Evolutionary conservation across 2,329 filamentous ascomycete species (phyloP), one percentile per base, ranked within the genome.

Genomic region (Fusarium sp.): DNA sequence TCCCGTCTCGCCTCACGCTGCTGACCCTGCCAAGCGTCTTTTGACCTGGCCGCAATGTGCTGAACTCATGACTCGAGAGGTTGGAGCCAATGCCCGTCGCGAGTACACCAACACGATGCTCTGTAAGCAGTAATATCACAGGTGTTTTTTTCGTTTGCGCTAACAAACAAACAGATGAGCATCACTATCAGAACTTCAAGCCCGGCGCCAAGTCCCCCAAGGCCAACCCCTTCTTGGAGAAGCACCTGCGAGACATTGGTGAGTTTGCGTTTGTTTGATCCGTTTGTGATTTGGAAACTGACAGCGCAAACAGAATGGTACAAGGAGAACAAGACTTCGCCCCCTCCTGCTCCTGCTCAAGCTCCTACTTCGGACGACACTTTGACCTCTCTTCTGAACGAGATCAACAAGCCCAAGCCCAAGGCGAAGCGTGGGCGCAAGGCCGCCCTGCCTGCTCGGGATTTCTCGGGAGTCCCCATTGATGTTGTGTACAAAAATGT

Each of bases 161-260:
- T 78, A 43, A 77, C 72, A 57, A 4, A n/a, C 33, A 8, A 47
- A 15, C 63, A 87, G 85, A 85, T 47, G 85, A 87, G 73, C 85
- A 87, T 57, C 85, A 83, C 65, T 86, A 85, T 66, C 84, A 85
- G 69, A 86, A 86, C 68, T 76, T 84, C 27, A 81, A 82, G n/a
- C 81, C 79, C 12, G 73, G 81, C 3, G 79, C 81, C 30, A 74
- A 75, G 25, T 86, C 85, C 1, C 84, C 84, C 9, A 80, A 82
- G 32, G 84, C 83, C 1, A 69, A 64, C 3, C 33, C 64, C 15
- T 85, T 82, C 62, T 79, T 86, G 10, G 62, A 71, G 4, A 80
- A 83, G 64, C 81, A 86, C 65, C 75, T 77, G 27, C 57, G 65
- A 17, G 65, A 80, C 17, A 58, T 75, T 4, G 73, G 79, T 81